Evolutionary conservation across 75 land plant genomes (phyloP).

Genomic region (Cupressus sempervirens): DNA sequence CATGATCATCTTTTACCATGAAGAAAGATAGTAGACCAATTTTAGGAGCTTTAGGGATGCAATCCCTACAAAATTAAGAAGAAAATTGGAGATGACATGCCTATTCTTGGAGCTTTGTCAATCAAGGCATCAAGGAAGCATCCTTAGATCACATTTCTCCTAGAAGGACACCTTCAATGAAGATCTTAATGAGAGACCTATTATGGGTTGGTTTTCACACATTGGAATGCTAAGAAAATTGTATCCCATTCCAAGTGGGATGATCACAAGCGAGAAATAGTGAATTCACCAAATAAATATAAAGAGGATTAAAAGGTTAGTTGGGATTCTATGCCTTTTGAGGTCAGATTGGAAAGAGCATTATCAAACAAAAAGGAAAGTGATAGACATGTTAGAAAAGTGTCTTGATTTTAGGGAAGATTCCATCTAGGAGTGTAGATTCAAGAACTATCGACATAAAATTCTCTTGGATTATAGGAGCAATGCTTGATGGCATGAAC

Average conservation of each 20-base stretch:
- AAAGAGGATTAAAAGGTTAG: slow-evolving; percentile 82
- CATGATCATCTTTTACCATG: not conserved
- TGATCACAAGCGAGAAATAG: slow-evolving; percentile 29
- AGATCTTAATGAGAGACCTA: slow-evolving; percentile 66
- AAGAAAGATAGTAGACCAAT: not conserved
- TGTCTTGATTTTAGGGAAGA: slow-evolving; percentile 7
- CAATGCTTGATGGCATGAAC: not conserved
- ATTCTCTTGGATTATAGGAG: not conserved
- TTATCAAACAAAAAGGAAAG: slow-evolving; percentile 18
- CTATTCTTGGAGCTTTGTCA: slow-evolving; percentile 58
- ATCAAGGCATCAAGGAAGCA: slow-evolving; percentile 40
- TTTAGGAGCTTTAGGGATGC: not conserved
- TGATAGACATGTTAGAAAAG: not conserved
- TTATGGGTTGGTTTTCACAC: slow-evolving; percentile 59
- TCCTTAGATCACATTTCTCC: slow-evolving; percentile 33
- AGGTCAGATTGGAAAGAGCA: slow-evolving; percentile 69
- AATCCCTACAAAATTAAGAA: not conserved
- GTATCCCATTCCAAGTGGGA: slow-evolving; percentile 5
- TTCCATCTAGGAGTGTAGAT: not conserved
- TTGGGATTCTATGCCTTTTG: slow-evolving; percentile 84
- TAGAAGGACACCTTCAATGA: slow-evolving; percentile 37
- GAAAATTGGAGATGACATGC: slow-evolving; percentile 28
- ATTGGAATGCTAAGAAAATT: slow-evolving; percentile 41
- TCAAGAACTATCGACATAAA: not conserved
- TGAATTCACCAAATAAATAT: not conserved